phyloP scores from a whole-genome alignment of 352 stramenopile genomes.

The Globisporangium lucens region DNA sequence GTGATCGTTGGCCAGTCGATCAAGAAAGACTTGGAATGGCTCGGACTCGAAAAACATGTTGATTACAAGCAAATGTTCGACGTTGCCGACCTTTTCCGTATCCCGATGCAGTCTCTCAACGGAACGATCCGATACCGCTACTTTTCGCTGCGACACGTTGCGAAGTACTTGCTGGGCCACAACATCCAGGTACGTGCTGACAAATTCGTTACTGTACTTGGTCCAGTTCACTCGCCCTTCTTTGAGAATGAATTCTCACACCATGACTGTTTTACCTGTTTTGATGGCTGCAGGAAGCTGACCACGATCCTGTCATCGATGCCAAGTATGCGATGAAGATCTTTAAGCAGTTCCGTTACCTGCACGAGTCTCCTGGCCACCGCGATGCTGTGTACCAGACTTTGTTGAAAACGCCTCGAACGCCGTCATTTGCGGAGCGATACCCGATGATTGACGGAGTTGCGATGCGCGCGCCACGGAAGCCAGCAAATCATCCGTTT shows the following conservation, averaged over 20 bases:
- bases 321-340: slow-evolving; percentile 89
- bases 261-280: not conserved
- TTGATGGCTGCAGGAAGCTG: slow-evolving; percentile 38
- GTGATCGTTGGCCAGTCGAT: slow-evolving; percentile 92
- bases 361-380: slow-evolving; percentile 73
- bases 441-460: slow-evolving; percentile 85
- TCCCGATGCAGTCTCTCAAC: slow-evolving; percentile 71
- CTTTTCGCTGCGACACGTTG: slow-evolving; percentile 82
- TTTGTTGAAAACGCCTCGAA: slow-evolving; percentile 75
- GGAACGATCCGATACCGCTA: slow-evolving; percentile 79
- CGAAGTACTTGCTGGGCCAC: slow-evolving; percentile 76
- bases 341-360: slow-evolving; percentile 81
- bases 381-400: slow-evolving; percentile 81
- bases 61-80: slow-evolving; percentile 89
- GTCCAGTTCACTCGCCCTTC: not conserved
- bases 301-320: slow-evolving; percentile 85
- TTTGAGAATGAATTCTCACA: not conserved
- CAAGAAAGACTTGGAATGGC: slow-evolving; percentile 92
- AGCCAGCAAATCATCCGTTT: slow-evolving; percentile 45
- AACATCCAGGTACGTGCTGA: slow-evolving; percentile 61
- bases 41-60: slow-evolving; percentile 69
- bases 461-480: slow-evolving; percentile 65
- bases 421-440: slow-evolving; percentile 77
- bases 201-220: not conserved
- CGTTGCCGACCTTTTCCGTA: slow-evolving; percentile 80